Conservation (phyloP, 352 stramenopile genomes). For the Phytopythium montanum region DNA sequence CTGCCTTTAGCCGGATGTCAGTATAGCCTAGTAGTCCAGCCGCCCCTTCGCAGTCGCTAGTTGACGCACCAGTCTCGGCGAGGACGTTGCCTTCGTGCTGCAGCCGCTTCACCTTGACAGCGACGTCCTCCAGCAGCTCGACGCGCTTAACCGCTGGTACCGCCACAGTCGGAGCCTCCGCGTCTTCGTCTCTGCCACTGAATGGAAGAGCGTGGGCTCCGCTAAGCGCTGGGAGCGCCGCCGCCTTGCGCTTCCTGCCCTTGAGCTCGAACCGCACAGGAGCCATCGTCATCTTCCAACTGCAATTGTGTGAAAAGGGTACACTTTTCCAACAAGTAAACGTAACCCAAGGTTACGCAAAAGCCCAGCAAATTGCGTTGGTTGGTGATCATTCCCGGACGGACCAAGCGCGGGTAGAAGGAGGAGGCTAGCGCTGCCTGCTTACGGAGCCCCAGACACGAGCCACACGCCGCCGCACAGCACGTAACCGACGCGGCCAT, state of each 20-base stretch:
- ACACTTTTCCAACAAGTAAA: too few relatives aligned
- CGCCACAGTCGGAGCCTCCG: neutral
- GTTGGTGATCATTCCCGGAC: slow-evolving; percentile 3
- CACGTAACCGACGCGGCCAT: slow-evolving; percentile 48
- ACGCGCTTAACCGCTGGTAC: slow-evolving; percentile 13
- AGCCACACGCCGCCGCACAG: too few relatives aligned
- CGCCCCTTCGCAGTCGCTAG: neutral
- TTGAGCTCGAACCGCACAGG: slow-evolving; percentile 29
- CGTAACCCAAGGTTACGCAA: too few relatives aligned
- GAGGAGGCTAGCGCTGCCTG: neutral
- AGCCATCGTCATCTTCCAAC: too few relatives aligned
- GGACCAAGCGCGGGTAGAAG: neutral
- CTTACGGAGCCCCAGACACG: too few relatives aligned
- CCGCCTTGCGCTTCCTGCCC: slow-evolving; percentile 30
- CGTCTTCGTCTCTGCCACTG: slow-evolving; percentile 6
- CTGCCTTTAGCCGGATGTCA: slow-evolving; percentile 16
- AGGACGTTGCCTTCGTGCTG: slow-evolving; percentile 78
- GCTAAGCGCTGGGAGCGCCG: neutral
- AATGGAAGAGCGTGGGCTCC: slow-evolving; percentile 8
- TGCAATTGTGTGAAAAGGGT: neutral
- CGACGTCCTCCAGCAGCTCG: slow-evolving; percentile 51
- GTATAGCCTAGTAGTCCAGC: neutral
- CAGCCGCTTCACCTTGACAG: slow-evolving; percentile 51
- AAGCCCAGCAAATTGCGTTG: too few relatives aligned
- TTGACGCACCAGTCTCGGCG: slow-evolving; percentile 44